Evolutionary conservation across 2,329 filamentous ascomycete species (phyloP).

Genomic region (Fusarium goolgardi): DNA sequence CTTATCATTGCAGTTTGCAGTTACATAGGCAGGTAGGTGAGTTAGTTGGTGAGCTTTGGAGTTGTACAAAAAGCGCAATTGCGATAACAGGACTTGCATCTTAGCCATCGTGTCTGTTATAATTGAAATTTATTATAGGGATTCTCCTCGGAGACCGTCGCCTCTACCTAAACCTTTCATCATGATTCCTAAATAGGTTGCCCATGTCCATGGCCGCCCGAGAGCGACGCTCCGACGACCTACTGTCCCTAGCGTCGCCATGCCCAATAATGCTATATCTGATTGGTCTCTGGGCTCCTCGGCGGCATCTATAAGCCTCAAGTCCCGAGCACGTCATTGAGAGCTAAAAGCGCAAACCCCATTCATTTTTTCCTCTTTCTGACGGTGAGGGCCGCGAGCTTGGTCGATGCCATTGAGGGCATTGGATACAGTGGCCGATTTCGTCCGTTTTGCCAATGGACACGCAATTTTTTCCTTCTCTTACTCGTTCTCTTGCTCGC

Average conservation of each 20-base stretch:
- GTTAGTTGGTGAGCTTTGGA: neutral
- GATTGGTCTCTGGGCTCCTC: constrained; percentile 46
- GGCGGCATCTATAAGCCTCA: constrained; percentile 49
- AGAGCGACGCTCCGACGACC: constrained; percentile 47
- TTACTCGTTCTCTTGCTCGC: constrained; percentile 27
- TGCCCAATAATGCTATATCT: constrained; percentile 17
- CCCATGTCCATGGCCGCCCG: constrained; percentile 28
- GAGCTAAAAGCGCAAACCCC: constrained; percentile 47
- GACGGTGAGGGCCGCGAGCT: constrained; percentile 35
- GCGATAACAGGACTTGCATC: too few relatives aligned
- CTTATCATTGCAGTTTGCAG: neutral
- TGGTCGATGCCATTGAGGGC: constrained; percentile 21
- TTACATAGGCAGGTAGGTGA: neutral
- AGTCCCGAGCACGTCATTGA: constrained; percentile 52
- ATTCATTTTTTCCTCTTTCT: constrained; percentile 42
- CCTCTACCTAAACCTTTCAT: constrained; percentile 10
- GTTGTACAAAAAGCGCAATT: neutral
- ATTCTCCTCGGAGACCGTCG: constrained; percentile 15
- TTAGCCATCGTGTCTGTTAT: neutral
- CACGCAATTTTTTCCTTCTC: constrained; percentile 45
- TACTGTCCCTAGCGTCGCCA: constrained; percentile 29
- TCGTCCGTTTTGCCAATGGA: constrained; percentile 40
- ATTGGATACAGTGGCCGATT: constrained; percentile 39
- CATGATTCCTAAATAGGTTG: constrained; percentile 24
- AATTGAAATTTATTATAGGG: neutral